Evolutionary conservation across 257 asterid species (phyloP).

Genomic region (Solanum peruvianum): DNA sequence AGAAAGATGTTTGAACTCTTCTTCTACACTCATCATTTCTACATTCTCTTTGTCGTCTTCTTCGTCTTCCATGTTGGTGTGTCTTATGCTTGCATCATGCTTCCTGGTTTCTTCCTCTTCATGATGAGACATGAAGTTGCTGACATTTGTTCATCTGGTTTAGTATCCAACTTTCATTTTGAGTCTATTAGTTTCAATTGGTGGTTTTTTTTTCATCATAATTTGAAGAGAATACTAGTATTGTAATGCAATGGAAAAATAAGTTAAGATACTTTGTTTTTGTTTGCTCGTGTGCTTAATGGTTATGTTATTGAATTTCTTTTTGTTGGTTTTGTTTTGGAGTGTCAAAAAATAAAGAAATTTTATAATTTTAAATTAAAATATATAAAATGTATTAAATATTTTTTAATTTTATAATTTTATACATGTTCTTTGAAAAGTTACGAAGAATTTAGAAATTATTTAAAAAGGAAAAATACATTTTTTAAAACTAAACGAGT

Average conservation of each 20-base stretch:
- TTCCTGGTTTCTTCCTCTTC: conserved; percentile 90
- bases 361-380: too few species aligned
- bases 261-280: too few species aligned
- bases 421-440: too few species aligned
- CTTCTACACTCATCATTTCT: conserved; percentile 74
- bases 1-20: conserved; percentile 72
- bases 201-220: neutral
- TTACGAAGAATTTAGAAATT: too few species aligned
- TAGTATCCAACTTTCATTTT: conserved; percentile 60
- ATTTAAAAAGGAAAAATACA: too few species aligned
- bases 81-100: conserved; percentile 34
- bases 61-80: conserved; percentile 67
- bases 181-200: conserved; percentile 58
- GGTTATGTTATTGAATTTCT: neutral
- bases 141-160: conserved; percentile 52
- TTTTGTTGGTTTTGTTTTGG: neutral
- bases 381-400: too few species aligned
- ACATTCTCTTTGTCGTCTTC: conserved; percentile 58
- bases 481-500: too few species aligned
- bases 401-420: too few species aligned
- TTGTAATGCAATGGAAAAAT: neutral
- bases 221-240: neutral
- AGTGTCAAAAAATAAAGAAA: too few species aligned
- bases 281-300: neutral
- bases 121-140: conserved; percentile 75